phyloP scores from a whole-genome alignment of 2,329 filamentous ascomycete genomes.

The Talaromyces sp. region DNA sequence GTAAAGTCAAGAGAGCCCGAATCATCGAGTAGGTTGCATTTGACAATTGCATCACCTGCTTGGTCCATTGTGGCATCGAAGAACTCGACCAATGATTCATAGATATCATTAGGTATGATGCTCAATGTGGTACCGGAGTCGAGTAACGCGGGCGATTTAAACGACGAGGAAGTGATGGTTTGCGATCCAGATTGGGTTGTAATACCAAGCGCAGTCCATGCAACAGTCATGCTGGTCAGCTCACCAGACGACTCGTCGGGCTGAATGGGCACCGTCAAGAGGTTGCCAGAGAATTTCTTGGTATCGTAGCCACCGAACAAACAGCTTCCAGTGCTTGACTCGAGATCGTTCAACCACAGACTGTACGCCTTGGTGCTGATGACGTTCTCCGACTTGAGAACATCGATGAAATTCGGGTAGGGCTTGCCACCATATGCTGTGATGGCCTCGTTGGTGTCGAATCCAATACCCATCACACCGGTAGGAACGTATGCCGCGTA shows the following conservation, averaged over 20 bases:
- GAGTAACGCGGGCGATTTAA: constrained; percentile 58
- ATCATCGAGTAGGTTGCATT: constrained; percentile 42
- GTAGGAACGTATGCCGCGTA: constrained; percentile 26
- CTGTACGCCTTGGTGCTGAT: constrained; percentile 50
- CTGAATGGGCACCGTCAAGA: constrained; percentile 61
- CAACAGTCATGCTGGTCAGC: constrained; percentile 46
- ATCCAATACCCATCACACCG: constrained; percentile 45
- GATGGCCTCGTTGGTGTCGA: constrained; percentile 28
- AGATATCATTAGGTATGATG: constrained; percentile 65
- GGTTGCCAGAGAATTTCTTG: constrained; percentile 65
- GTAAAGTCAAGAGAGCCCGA: constrained; percentile 50
- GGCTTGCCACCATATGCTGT: constrained; percentile 25
- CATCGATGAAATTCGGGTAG: constrained; percentile 63
- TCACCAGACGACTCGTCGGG: constrained; percentile 53
- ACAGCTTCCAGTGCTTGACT: constrained; percentile 66
- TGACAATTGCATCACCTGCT: constrained; percentile 35
- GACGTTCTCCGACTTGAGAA: constrained; percentile 58
- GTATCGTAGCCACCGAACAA: constrained; percentile 81
- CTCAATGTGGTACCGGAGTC: constrained; percentile 74
- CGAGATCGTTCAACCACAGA: constrained; percentile 47
- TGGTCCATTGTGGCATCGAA: constrained; percentile 22
- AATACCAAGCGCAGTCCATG: constrained; percentile 45
- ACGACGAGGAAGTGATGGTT: constrained; percentile 36
- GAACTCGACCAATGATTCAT: constrained; percentile 53
- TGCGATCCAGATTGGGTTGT: constrained; percentile 26